A percentile compares a stretch with the other conserved stretches of the same genome.
Conservation (phyloP, 441 rosid genomes). For the Brassica hybrid region DNA sequence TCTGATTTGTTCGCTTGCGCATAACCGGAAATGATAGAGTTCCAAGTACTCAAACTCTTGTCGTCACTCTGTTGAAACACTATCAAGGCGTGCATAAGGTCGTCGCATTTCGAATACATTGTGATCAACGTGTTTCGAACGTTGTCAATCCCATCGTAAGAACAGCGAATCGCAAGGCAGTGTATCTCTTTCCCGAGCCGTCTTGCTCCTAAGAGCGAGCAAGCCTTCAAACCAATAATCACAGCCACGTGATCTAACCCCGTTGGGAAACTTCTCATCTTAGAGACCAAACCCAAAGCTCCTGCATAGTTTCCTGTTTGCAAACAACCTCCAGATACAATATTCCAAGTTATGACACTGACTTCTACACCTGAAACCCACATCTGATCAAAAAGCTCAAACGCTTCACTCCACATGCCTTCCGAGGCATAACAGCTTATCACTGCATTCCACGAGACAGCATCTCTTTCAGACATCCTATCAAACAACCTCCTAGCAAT, state of each 20-base stretch:
- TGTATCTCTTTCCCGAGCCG: constrained; percentile 69
- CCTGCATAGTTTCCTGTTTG: constrained; percentile 53
- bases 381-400: constrained; percentile 65
- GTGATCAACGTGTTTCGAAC: constrained; percentile 71
- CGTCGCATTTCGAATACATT: constrained; percentile 75
- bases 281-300: constrained; percentile 60
- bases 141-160: constrained; percentile 48
- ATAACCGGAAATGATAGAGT: constrained; percentile 73
- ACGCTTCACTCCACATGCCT: constrained; percentile 72
- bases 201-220: constrained; percentile 60
- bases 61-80: constrained; percentile 52
- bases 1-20: constrained; percentile 59
- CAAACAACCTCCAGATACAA: constrained; percentile 62
- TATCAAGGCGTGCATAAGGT: constrained; percentile 51
- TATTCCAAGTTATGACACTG: constrained; percentile 71
- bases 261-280: constrained; percentile 48
- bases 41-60: constrained; percentile 68
- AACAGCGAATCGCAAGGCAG: constrained; percentile 55
- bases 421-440: constrained; percentile 65
- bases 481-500: constrained; percentile 61
- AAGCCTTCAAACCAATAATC: constrained; percentile 74
- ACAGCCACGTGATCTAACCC: constrained; percentile 67
- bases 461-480: constrained; percentile 67
- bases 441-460: constrained; percentile 77
- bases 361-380: constrained; percentile 46